A percentile compares a stretch with the other conserved stretches of the same genome.
These are phyloP conservation scores for Cercospora nicotianae DNA, from an alignment of 2,329 filamentous ascomycete genomes.

Conservation along the genomic window DNA sequence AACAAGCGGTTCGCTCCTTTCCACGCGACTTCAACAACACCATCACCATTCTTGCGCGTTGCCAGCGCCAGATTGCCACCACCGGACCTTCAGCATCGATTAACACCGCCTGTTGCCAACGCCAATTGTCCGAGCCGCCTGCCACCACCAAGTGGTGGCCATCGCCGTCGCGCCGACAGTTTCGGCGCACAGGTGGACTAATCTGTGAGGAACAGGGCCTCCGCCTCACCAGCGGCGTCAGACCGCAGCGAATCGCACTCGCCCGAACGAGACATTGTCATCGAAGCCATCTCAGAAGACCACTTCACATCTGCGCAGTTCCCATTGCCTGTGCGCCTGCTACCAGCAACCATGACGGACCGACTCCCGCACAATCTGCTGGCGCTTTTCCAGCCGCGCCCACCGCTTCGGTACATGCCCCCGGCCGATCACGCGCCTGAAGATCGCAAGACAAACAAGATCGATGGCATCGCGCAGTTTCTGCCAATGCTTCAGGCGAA, in stretches of 20 bases:
- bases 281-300: not conserved
- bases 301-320: constrained; percentile 3
- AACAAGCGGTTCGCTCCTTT: constrained; percentile 1
- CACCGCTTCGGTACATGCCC: constrained; percentile 84
- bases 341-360: constrained; percentile 73
- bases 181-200: not conserved
- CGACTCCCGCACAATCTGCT: constrained; percentile 90
- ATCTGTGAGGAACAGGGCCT: not conserved
- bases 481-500: constrained; percentile 74
- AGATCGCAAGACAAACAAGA: constrained; percentile 71
- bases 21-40: not conserved
- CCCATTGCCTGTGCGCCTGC: constrained; percentile 5
- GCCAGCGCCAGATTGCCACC: not conserved
- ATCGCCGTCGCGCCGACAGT: not conserved
- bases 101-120: not conserved
- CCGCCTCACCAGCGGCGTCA: not conserved
- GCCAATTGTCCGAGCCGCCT: not conserved
- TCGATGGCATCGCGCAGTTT: constrained; percentile 73
- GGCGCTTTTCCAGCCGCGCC: constrained; percentile 91
- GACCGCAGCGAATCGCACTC: not conserved
- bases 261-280: not conserved
- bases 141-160: not conserved
- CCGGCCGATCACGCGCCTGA: constrained; percentile 81
- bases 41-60: not conserved
- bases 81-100: not conserved